Conservation (phyloP, 345 rosid species). For the Cardamine resedifolia region DNA sequence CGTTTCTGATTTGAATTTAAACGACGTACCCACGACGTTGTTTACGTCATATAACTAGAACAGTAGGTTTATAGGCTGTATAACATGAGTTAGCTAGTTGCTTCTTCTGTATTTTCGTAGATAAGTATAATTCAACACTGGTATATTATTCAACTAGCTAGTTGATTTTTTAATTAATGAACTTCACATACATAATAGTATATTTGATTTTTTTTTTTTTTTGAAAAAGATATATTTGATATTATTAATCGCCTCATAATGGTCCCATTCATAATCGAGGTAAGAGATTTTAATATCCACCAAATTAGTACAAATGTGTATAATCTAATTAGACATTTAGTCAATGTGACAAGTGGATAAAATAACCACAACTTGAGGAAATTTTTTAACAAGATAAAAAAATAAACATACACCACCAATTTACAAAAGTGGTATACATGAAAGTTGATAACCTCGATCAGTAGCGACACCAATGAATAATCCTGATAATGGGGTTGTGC, state of each 20-base stretch:
- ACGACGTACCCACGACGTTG: background rate
- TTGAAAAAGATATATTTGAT: no score
- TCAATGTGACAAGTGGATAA: background rate
- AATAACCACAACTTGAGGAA: background rate
- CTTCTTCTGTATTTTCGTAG: background rate
- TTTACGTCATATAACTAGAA: background rate
- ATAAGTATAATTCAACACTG: background rate
- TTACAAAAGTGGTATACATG: background rate
- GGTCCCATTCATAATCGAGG: background rate
- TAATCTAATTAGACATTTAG: background rate
- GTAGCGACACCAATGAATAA: no score
- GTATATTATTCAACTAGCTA: background rate
- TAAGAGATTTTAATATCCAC: background rate
- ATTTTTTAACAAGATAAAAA: no score
- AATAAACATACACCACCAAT: background rate
- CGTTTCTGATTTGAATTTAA: background rate
- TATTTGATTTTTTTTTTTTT: no score
- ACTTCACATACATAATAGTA: background rate
- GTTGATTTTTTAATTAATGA: background rate
- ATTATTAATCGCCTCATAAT: background rate
- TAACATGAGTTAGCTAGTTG: background rate
- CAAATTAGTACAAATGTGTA: background rate
- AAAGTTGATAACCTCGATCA: background rate
- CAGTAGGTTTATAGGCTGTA: no score
- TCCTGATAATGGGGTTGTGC: no score